Evolutionary conservation across 768 basidiomycete genomes (phyloP).

Genomic region (Boletus insuetus): DNA sequence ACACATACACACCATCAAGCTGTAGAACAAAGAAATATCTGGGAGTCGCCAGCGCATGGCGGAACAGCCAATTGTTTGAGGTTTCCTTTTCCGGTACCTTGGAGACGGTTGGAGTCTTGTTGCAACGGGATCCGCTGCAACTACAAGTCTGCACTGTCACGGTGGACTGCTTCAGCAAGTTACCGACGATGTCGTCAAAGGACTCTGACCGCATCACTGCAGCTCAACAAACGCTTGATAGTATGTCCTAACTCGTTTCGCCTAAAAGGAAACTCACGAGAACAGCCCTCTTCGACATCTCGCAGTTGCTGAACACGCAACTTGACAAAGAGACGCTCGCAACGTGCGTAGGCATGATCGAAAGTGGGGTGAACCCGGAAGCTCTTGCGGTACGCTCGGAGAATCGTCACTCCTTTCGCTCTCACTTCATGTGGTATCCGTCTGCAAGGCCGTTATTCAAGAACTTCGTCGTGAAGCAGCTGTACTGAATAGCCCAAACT

Average conservation of each 20-base stretch:
- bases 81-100: neutral
- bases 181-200: constrained; percentile 36
- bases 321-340: constrained; percentile 91
- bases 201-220: constrained; percentile 60
- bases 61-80: too few relatives aligned
- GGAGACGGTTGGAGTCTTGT: too few relatives aligned
- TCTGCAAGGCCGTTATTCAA: constrained; percentile 71
- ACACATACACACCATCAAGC: too few relatives aligned
- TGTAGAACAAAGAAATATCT: too few relatives aligned
- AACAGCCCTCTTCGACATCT: constrained; percentile 81
- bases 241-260: constrained; percentile 38
- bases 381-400: constrained; percentile 72
- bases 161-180: too few relatives aligned
- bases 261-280: constrained; percentile 7
- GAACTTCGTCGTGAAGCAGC: constrained; percentile 75
- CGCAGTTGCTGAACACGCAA: constrained; percentile 82
- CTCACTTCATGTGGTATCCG: constrained; percentile 4
- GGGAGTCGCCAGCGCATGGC: too few relatives aligned
- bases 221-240: constrained; percentile 70
- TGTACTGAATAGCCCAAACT: constrained; percentile 31
- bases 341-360: constrained; percentile 89
- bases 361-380: constrained; percentile 89
- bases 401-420: neutral
- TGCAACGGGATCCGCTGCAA: too few relatives aligned
- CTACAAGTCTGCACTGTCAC: too few relatives aligned